Evolutionary conservation across 768 basidiomycete genomes (phyloP).

Genomic region (Cystofilobasidium capitatum): DNA sequence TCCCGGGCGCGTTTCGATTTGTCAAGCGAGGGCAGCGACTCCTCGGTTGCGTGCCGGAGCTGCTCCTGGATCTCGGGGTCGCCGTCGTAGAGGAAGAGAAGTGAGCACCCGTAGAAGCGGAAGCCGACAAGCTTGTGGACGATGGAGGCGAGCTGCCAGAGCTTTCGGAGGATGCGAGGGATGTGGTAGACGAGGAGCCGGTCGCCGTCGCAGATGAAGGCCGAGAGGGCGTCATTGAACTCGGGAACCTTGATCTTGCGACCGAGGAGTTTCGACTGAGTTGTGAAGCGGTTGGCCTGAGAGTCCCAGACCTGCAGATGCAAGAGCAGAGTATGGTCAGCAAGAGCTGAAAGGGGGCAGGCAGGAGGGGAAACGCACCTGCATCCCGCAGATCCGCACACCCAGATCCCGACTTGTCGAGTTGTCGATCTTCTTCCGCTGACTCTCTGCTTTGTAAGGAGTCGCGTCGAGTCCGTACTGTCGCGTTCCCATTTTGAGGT

Average conservation of each 20-base stretch:
- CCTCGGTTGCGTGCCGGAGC: conserved; percentile 30
- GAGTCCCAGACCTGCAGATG: conserved; percentile 77
- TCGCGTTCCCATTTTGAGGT: conserved; percentile 98
- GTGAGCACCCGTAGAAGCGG: conserved; percentile 93
- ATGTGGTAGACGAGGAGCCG: conserved; percentile 81
- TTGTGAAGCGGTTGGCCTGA: conserved; percentile 67
- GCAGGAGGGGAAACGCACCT: conserved; percentile 51
- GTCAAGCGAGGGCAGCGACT: conserved; percentile 1
- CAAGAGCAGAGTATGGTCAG: neutral
- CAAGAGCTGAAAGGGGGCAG: neutral
- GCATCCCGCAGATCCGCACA: conserved; percentile 95
- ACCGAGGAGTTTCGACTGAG: conserved; percentile 94
- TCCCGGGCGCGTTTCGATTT: conserved; percentile 2
- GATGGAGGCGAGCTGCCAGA: conserved; percentile 88
- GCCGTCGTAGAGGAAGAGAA: conserved; percentile 95
- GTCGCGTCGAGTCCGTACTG: conserved; percentile 97
- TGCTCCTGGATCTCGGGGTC: conserved; percentile 74
- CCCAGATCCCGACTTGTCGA: conserved; percentile 87
- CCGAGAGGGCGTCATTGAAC: conserved; percentile 68
- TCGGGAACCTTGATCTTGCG: conserved; percentile 78
- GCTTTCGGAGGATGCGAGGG: conserved; percentile 76
- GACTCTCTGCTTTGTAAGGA: conserved; percentile 87
- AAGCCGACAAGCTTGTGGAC: conserved; percentile 83
- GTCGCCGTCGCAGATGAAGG: conserved; percentile 78
- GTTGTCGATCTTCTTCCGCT: conserved; percentile 93